Evolutionary conservation across 2,329 filamentous ascomycete genomes (phyloP).

Genomic region (Didymella lethalis): DNA sequence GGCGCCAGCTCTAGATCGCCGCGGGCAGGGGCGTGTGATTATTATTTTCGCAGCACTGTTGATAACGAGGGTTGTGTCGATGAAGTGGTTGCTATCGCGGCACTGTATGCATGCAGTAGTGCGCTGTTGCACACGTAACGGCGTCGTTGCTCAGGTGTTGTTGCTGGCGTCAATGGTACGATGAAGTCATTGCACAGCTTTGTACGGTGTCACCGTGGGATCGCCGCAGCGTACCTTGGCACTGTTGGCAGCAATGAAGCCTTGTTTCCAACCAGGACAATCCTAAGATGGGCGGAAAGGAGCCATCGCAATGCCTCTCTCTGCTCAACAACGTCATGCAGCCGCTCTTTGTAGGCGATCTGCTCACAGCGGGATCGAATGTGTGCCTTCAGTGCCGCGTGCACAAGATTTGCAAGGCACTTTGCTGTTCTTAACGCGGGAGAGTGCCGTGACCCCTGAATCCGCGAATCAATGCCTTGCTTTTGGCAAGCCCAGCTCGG

Average conservation of each 20-base stretch:
- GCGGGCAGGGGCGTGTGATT: constrained; percentile 5
- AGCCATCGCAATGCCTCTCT: constrained; percentile 11
- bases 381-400: constrained; percentile 21
- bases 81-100: constrained; percentile 1
- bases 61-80: constrained; percentile 16
- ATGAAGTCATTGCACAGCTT: constrained; percentile 20
- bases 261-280: constrained; percentile 18
- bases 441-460: constrained; percentile 19
- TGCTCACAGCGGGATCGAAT: constrained; percentile 5
- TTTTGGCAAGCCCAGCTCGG: constrained; percentile 11
- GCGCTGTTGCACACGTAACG: constrained; percentile 14
- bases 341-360: constrained; percentile 23
- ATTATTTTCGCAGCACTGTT: constrained; percentile 13
- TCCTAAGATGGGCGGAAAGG: constrained; percentile 1
- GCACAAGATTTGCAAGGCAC: constrained; percentile 13
- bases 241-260: constrained; percentile 21
- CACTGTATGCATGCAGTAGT: constrained; percentile 5
- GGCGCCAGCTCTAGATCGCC: constrained; percentile 29
- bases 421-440: constrained; percentile 13
- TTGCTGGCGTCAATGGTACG: constrained; percentile 10
- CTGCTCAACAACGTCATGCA: constrained; percentile 25
- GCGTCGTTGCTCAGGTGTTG: constrained; percentile 5
- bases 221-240: constrained; percentile 10
- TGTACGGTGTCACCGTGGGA: constrained; percentile 11
- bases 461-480: constrained; percentile 20